Evolutionary conservation across 2,329 filamentous ascomycete species (phyloP).

Genomic region (Amauroascus verrucosus): DNA sequence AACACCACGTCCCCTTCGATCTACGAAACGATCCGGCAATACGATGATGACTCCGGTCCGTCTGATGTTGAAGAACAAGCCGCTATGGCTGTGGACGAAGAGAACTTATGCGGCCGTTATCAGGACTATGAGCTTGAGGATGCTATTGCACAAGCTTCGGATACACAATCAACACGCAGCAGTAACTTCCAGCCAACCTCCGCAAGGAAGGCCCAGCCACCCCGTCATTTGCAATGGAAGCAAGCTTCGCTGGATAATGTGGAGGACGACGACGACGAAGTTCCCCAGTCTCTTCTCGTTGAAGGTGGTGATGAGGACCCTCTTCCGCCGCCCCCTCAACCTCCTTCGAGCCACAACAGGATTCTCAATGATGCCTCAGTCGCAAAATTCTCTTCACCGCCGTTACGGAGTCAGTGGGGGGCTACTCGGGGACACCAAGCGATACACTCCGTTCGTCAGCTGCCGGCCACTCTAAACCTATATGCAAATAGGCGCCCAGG

Average conservation of each 20-base stretch:
- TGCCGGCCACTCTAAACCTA: not conserved
- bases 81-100: conserved; percentile 41
- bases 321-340: conserved; percentile 32
- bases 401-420: conserved; percentile 42
- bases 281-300: conserved; percentile 53
- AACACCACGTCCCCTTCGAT: conserved; percentile 27
- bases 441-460: conserved; percentile 17
- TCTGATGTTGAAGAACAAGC: conserved; percentile 39
- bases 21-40: conserved; percentile 23
- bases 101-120: conserved; percentile 42
- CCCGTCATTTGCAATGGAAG: conserved; percentile 22
- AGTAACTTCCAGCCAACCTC: conserved; percentile 15
- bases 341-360: conserved; percentile 20
- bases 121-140: conserved; percentile 49
- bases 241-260: conserved; percentile 21
- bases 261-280: conserved; percentile 34
- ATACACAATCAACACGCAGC: conserved; percentile 40
- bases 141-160: conserved; percentile 43
- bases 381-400: conserved; percentile 28
- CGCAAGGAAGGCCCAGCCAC: not conserved
- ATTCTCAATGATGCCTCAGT: conserved; percentile 16
- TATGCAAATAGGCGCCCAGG: conserved; percentile 15
- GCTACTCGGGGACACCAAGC: conserved; percentile 38
- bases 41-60: conserved; percentile 27
- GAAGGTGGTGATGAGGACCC: conserved; percentile 40